Percentiles rank a stretch among this genome's conserved stretches.
phyloP scores from a whole-genome alignment of 768 basidiomycete species.

The Chiua virens region DNA sequence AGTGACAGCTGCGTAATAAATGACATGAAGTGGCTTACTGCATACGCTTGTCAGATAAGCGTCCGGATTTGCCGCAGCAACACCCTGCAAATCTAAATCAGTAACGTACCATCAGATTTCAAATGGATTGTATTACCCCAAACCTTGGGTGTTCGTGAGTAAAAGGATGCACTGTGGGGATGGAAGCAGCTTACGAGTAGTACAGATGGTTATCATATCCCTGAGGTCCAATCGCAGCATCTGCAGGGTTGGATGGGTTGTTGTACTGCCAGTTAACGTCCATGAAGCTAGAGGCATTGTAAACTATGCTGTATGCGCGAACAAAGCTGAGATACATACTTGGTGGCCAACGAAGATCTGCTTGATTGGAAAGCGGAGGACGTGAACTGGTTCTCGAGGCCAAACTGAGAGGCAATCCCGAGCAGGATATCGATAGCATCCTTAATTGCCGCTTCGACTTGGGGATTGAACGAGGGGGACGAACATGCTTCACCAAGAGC shows the following conservation, averaged over 20 bases:
- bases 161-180: not conserved
- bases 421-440: constrained; percentile 39
- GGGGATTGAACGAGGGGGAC: constrained; percentile 21
- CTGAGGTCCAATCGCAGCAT: constrained; percentile 68
- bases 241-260: constrained; percentile 68
- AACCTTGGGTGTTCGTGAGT: constrained; percentile 40
- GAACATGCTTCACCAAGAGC: constrained; percentile 27
- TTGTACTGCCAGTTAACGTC: constrained; percentile 76
- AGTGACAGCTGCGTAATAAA: not conserved
- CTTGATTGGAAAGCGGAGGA: constrained; percentile 15
- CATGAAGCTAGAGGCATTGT: constrained; percentile 61
- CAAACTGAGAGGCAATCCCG: constrained; percentile 23
- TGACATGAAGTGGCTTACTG: constrained; percentile 46
- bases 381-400: constrained; percentile 24
- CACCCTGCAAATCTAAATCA: constrained; percentile 47
- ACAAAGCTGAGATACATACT: constrained; percentile 25
- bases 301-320: not conserved
- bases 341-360: constrained; percentile 36
- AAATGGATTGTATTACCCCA: constrained; percentile 43
- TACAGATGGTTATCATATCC: constrained; percentile 81
- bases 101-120: not conserved
- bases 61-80: constrained; percentile 59
- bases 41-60: constrained; percentile 71
- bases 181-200: constrained; percentile 51
- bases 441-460: constrained; percentile 34